Evolutionary conservation across 2,329 filamentous ascomycete genomes (phyloP).

Genomic region (Leptographium procerum): DNA sequence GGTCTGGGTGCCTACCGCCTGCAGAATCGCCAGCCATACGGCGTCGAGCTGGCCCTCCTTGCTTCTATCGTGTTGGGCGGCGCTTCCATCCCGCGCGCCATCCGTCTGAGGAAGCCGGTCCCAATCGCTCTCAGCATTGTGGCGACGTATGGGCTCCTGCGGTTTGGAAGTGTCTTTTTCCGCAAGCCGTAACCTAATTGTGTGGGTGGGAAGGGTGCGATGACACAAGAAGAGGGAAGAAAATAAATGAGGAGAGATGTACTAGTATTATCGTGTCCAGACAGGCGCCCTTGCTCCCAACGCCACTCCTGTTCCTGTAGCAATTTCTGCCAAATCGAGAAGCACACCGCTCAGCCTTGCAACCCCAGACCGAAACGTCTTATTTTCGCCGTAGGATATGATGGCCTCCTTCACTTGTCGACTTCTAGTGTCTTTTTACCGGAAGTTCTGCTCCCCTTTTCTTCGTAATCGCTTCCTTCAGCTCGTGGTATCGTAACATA

Average conservation of each 20-base stretch:
- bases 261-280: not conserved
- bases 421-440: not conserved
- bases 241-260: not conserved
- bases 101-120: conserved; percentile 74
- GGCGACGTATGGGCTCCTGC: conserved; percentile 65
- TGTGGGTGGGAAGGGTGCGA: not conserved
- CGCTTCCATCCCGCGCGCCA: conserved; percentile 73
- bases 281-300: too few species aligned
- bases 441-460: not conserved
- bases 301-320: not conserved
- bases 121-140: conserved; percentile 69
- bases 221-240: not conserved
- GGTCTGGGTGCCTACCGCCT: conserved; percentile 73
- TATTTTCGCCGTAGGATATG: not conserved
- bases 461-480: not conserved
- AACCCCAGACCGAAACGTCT: not conserved
- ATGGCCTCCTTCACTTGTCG: not conserved
- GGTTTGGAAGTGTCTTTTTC: conserved; percentile 63
- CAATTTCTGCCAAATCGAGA: not conserved
- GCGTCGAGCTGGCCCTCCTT: conserved; percentile 77
- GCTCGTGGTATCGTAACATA: not conserved
- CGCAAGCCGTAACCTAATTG: conserved; percentile 22
- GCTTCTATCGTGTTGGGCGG: conserved; percentile 79
- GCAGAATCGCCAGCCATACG: conserved; percentile 63
- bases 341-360: not conserved